A percentile compares a stretch with the other conserved stretches of the same genome.
Conservation (phyloP, 805 yeast species). For the Nakazawaea ishiwadae region DNA sequence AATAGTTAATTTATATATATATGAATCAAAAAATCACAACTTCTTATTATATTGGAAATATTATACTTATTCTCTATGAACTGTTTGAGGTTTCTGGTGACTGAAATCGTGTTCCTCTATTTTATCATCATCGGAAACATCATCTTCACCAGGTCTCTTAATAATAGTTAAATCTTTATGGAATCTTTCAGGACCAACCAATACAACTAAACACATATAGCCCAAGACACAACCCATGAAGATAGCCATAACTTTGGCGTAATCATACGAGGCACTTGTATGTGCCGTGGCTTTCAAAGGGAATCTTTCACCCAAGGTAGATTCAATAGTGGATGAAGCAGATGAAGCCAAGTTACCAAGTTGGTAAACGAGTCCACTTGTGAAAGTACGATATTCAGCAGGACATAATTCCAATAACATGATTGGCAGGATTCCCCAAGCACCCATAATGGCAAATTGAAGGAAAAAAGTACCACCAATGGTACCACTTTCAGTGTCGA, state of each 20-base stretch:
- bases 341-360: conserved; percentile 70
- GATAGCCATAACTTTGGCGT: conserved; percentile 68
- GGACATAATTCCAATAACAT: conserved; percentile 64
- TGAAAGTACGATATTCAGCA: conserved; percentile 57
- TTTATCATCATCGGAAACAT: neutral
- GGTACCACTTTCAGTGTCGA: conserved; percentile 28
- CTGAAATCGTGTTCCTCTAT: too few species aligned
- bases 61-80: neutral
- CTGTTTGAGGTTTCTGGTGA: neutral
- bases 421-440: conserved; percentile 70
- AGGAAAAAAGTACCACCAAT: conserved; percentile 61
- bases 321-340: conserved; percentile 68
- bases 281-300: conserved; percentile 36
- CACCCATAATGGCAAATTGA: conserved; percentile 65
- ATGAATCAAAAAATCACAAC: too few species aligned
- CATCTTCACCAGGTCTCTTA: neutral
- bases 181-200: conserved; percentile 43
- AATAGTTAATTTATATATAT: too few species aligned
- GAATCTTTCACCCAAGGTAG: conserved; percentile 55
- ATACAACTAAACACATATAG: conserved; percentile 39
- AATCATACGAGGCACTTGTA: conserved; percentile 38
- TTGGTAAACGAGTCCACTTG: conserved; percentile 62
- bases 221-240: conserved; percentile 64
- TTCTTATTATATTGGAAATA: too few species aligned
- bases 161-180: conserved; percentile 13